These are phyloP conservation scores for Phytopythium litorale DNA, from an alignment of 352 stramenopile species.

Conservation along the genomic window DNA sequence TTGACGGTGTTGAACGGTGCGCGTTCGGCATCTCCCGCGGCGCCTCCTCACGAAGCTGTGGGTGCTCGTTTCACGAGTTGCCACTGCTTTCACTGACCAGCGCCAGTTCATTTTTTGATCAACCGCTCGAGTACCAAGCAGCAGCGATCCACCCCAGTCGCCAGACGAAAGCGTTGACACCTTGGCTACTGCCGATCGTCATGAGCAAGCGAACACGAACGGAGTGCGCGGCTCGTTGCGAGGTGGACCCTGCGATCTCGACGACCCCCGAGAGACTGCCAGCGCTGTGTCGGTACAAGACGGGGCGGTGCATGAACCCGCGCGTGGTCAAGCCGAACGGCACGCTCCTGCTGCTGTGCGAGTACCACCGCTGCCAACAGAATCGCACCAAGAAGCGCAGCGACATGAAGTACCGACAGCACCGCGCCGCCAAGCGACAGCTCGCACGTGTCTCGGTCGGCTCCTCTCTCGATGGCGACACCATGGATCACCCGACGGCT, in stretches of 20 bases:
- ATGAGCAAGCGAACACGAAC: conserved; percentile 6
- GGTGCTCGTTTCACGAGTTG: not conserved
- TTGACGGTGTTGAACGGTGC: no score
- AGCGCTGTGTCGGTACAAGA: conserved; percentile 74
- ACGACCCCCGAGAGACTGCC: not conserved
- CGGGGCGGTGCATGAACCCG: conserved; percentile 61
- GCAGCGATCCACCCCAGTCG: not conserved
- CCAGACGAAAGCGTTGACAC: not conserved
- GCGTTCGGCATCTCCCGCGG: not conserved
- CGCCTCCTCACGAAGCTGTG: not conserved
- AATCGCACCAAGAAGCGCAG: conserved; percentile 87
- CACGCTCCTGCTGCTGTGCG: conserved; percentile 67
- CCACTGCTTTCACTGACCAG: not conserved
- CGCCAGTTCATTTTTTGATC: not conserved
- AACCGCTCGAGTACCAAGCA: not conserved
- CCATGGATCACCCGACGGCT: not conserved
- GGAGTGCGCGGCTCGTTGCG: not conserved
- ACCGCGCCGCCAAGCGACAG: conserved; percentile 59
- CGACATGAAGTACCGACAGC: conserved; percentile 74
- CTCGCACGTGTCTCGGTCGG: conserved; percentile 18
- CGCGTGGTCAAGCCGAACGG: conserved; percentile 77
- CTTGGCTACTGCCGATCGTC: not conserved
- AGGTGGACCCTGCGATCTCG: not conserved
- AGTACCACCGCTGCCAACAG: conserved; percentile 78
- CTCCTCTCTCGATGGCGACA: not conserved